Evolutionary conservation across 2,329 filamentous ascomycete genomes (phyloP).

Genomic region (Septoria linicola): DNA sequence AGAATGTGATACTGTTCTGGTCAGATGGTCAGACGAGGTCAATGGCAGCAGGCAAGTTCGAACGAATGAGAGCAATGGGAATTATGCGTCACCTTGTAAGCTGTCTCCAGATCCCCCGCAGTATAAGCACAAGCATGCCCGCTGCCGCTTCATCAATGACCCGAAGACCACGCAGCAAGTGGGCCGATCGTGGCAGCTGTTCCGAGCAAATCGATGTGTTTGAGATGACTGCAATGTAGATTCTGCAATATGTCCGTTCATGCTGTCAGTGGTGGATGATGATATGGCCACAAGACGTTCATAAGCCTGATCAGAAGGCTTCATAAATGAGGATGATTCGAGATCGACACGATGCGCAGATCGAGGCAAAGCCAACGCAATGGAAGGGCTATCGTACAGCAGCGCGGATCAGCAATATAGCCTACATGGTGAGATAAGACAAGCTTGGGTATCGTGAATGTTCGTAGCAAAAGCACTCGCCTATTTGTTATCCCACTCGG

Average conservation of each 20-base stretch:
- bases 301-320: too few relatives aligned
- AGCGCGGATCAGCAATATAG: conserved; percentile 4
- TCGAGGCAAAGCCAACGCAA: background rate
- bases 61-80: conserved; percentile 18
- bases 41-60: conserved; percentile 15
- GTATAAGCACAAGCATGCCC: background rate
- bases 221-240: background rate
- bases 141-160: conserved; percentile 18
- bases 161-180: conserved; percentile 16
- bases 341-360: too few relatives aligned
- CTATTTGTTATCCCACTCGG: conserved; percentile 15
- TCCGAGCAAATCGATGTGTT: conserved; percentile 1
- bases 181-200: conserved; percentile 8
- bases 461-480: conserved; percentile 12
- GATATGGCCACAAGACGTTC: too few relatives aligned
- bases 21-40: conserved; percentile 10
- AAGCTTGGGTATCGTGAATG: conserved; percentile 20
- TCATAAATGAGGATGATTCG: too few relatives aligned
- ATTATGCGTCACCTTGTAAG: conserved; percentile 21
- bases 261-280: too few relatives aligned
- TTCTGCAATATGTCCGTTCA: too few relatives aligned
- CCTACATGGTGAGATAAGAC: conserved; percentile 6
- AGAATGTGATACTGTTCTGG: background rate
- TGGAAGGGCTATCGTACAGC: conserved; percentile 11
- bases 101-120: conserved; percentile 21